Evolutionary conservation across 208 protist species (phyloP).

Genomic region (Angomonas ambiguus): DNA sequence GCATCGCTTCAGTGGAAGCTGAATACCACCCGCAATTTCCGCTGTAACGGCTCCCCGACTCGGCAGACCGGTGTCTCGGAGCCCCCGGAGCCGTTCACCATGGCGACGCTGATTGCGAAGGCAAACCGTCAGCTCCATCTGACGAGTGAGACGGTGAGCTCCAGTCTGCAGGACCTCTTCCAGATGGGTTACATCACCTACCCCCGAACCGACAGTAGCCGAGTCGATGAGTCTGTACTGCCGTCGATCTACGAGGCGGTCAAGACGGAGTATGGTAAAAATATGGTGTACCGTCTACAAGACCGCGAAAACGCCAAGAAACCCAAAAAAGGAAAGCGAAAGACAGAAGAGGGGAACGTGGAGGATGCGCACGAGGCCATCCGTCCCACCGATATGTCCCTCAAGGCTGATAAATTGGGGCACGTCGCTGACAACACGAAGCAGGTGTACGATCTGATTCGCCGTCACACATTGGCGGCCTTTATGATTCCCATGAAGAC

Average conservation of each 20-base stretch:
- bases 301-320: conserved; percentile 62
- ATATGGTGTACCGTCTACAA: conserved; percentile 77
- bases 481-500: conserved; percentile 82
- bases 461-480: conserved; percentile 69
- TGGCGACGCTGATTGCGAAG: conserved; percentile 84
- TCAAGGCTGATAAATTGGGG: conserved; percentile 53
- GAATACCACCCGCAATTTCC: conserved; percentile 16
- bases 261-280: conserved; percentile 97
- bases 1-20: conserved; percentile 33
- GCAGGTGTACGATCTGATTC: conserved; percentile 80
- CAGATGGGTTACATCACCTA: conserved; percentile 90
- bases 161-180: conserved; percentile 84
- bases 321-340: conserved; percentile 94
- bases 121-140: conserved; percentile 82
- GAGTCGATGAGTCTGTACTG: conserved; percentile 92
- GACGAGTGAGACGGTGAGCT: conserved; percentile 70
- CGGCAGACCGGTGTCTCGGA: conserved; percentile 29
- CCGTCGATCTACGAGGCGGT: conserved; percentile 98
- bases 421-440: conserved; percentile 43
- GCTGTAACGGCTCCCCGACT: conserved; percentile 21
- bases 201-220: conserved; percentile 84
- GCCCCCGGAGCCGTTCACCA: conserved; percentile 82
- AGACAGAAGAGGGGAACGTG: conserved; percentile 85
- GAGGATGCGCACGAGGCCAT: conserved; percentile 92
- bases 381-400: conserved; percentile 79